Conservation (phyloP, 2,329 filamentous ascomycete species). For the Pseudogymnoascus sp. region DNA sequence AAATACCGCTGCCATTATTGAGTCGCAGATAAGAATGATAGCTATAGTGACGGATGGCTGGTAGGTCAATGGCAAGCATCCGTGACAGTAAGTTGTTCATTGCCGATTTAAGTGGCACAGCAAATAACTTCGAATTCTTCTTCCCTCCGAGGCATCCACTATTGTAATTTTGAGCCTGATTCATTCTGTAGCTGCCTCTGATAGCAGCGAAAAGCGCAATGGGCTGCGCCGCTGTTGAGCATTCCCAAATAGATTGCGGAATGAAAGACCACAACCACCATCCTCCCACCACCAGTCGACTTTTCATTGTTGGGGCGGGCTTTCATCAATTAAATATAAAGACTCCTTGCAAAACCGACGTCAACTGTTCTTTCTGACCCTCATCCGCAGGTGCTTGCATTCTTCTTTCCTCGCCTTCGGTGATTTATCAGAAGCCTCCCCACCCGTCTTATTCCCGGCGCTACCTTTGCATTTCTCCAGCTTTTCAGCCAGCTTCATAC, state of each 20-base stretch:
- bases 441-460: not conserved
- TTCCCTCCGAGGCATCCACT: not conserved
- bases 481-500: conserved; percentile 23
- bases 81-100: not conserved
- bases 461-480: conserved; percentile 4
- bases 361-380: not conserved
- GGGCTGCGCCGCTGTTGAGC: not conserved
- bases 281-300: not conserved
- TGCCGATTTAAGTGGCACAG: not conserved
- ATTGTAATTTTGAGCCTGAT: not conserved
- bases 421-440: not conserved
- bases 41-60: not conserved
- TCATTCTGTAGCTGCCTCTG: not conserved
- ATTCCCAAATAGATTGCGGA: not conserved
- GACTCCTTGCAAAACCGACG: not conserved
- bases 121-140: not conserved
- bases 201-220: not conserved
- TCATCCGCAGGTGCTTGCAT: not conserved
- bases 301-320: not conserved
- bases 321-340: not conserved
- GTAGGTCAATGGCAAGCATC: not conserved
- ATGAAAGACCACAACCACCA: not conserved
- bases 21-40: not conserved
- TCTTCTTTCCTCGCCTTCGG: not conserved
- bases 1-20: not conserved